Conservation (phyloP, 345 rosid species). For the Camelina laxa region DNA sequence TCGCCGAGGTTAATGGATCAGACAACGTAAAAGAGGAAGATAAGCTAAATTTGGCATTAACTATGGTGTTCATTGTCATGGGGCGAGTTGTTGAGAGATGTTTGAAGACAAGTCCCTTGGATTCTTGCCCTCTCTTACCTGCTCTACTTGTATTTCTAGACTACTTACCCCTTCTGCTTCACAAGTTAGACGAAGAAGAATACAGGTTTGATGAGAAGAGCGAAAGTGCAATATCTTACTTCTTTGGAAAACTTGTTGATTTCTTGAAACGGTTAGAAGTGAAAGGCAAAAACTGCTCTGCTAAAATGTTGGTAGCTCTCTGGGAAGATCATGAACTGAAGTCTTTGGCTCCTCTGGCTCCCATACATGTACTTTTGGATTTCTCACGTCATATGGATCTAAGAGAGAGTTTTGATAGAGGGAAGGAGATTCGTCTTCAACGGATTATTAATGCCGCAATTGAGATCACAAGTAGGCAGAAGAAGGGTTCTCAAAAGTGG, state of each 20-base stretch:
- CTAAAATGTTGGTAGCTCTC: conserved; percentile 49
- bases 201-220: conserved; percentile 55
- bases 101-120: conserved; percentile 52
- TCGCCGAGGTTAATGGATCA: conserved; percentile 41
- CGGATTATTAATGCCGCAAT: conserved; percentile 64
- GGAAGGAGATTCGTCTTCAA: conserved; percentile 53
- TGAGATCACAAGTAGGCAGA: conserved; percentile 60
- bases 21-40: conserved; percentile 41
- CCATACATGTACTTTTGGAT: conserved; percentile 52
- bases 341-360: conserved; percentile 71
- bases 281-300: conserved; percentile 36
- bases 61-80: conserved; percentile 63
- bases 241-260: conserved; percentile 55
- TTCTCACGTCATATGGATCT: conserved; percentile 57
- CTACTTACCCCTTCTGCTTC: conserved; percentile 61
- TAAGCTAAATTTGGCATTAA: conserved; percentile 47
- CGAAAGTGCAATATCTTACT: conserved; percentile 59
- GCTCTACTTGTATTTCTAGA: conserved; percentile 74
- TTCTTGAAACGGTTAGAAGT: conserved; percentile 54
- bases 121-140: conserved; percentile 70
- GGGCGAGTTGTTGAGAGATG: conserved; percentile 73
- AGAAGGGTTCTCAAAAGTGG: conserved; percentile 56
- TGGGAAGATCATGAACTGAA: conserved; percentile 95
- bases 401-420: conserved; percentile 50
- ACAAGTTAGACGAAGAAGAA: conserved; percentile 45